Conservation (phyloP, 177 flowering plant species). For the Tripterygium wilfordii region DNA sequence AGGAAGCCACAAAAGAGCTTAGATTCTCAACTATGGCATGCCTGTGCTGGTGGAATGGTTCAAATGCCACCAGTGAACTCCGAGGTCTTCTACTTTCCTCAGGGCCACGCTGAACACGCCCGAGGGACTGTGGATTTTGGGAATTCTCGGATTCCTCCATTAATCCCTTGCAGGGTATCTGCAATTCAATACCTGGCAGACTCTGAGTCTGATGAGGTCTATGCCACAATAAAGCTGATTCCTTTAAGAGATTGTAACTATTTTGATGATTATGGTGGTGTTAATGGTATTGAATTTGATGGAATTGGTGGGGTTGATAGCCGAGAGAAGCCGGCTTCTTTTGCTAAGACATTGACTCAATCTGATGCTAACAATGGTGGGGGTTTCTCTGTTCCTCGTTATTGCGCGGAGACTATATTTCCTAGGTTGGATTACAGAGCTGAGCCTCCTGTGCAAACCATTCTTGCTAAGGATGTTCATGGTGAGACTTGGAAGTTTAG, state of each 20-base stretch:
- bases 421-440: constrained; percentile 52
- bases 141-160: constrained; percentile 23
- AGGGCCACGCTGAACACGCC: constrained; percentile 59
- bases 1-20: constrained; percentile 31
- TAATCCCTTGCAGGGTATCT: constrained; percentile 32
- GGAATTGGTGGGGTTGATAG: constrained; percentile 16
- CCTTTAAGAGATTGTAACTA: constrained; percentile 21
- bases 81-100: constrained; percentile 51
- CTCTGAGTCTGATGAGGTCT: constrained; percentile 51
- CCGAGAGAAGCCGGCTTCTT: constrained; percentile 37
- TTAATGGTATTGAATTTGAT: constrained; percentile 16
- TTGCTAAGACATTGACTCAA: constrained; percentile 63
- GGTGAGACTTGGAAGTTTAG: constrained; percentile 57
- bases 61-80: constrained; percentile 42
- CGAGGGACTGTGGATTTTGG: constrained; percentile 27
- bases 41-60: constrained; percentile 61
- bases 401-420: constrained; percentile 64
- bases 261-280: constrained; percentile 3
- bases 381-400: constrained; percentile 66
- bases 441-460: constrained; percentile 63
- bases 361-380: constrained; percentile 81
- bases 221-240: constrained; percentile 28
- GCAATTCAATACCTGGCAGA: constrained; percentile 49
- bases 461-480: constrained; percentile 56
- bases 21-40: constrained; percentile 58